These are phyloP conservation scores for Adansonia digitata DNA, from an alignment of 345 rosid genomes.

Conservation along the genomic window DNA sequence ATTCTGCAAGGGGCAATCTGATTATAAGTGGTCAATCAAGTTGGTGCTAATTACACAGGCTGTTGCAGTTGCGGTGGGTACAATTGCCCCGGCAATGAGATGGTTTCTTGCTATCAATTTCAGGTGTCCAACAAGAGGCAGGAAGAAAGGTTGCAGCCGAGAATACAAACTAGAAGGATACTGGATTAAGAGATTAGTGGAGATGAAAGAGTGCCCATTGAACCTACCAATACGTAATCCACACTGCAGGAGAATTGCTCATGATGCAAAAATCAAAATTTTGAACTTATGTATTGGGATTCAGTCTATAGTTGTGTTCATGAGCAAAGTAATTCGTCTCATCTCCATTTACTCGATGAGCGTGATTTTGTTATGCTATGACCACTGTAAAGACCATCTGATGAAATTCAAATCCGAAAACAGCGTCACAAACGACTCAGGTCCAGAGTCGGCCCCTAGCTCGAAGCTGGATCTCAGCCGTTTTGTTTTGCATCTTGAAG, in stretches of 20 bases:
- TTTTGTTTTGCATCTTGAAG: slow-evolving; percentile 82
- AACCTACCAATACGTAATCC: slow-evolving; percentile 29
- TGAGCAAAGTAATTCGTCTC: slow-evolving; percentile 54
- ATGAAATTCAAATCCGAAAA: slow-evolving; percentile 15
- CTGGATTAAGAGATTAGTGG: slow-evolving; percentile 58
- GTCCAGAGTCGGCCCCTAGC: slow-evolving; percentile 22
- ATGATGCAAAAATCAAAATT: slow-evolving; percentile 25
- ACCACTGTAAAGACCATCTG: slow-evolving; percentile 21
- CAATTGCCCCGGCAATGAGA: slow-evolving; percentile 61
- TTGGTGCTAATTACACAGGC: slow-evolving; percentile 55
- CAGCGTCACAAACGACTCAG: slow-evolving; percentile 36
- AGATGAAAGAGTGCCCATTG: slow-evolving; percentile 63
- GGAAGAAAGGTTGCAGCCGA: slow-evolving; percentile 20
- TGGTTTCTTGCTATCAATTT: slow-evolving; percentile 77
- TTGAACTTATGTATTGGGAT: slow-evolving; percentile 44
- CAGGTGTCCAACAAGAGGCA: slow-evolving; percentile 50
- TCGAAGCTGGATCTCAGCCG: slow-evolving; percentile 44
- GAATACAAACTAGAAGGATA: slow-evolving; percentile 53
- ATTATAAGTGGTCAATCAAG: slow-evolving; percentile 69
- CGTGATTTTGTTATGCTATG: slow-evolving; percentile 28
- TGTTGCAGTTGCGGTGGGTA: slow-evolving; percentile 56
- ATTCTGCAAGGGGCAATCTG: slow-evolving; percentile 71
- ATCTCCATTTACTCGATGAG: slow-evolving; percentile 45
- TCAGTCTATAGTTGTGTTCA: slow-evolving; percentile 59
- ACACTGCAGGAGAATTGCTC: slow-evolving; percentile 41